Base-by-base conservation (phyloP, 768 basidiomycete species). In the Leccinum fibrillosum region DNA sequence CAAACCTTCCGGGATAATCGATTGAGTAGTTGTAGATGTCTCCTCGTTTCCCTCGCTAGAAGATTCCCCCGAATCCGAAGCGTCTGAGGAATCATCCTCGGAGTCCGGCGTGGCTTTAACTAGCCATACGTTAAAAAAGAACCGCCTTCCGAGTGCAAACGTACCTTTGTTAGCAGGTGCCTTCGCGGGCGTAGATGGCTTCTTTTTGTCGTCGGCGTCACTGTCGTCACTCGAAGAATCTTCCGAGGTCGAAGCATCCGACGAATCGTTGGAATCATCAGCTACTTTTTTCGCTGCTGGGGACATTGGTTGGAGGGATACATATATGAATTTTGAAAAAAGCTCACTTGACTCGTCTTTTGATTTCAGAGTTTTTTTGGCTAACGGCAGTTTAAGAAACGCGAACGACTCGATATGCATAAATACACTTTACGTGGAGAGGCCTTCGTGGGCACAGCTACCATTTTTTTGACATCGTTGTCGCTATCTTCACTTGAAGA, bases 1-100 rank as follows among this genome's bases (percentile, higher is more conserved):
- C 66, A 37, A 47, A 82, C 82, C 77, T 64, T 77, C 73, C 30
- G 74, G 71, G 56, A 75, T 63, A 48, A 74, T 64, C 8, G 74
- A 71, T 59, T 84, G 81, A n/a, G 73, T 78, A 83, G 86, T 17
- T 25, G 35, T 10, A 12, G 64, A 35, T 30, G 47, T 13, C 5
- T 59, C 32, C 3, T 55, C 54, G 2, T 48, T 49, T 9, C 52
- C 62, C 3, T 58, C 49, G 37, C 53, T 47, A 1, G 66, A 66
- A 1, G 65, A 61, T 21, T 47, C 42, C 9, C 57, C 56, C 12
- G 65, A 66, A 25, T 51, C 54, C 17, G 59, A 63, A 10, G 17
- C 45, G 28, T 53, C 49, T 10, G 64, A 64, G 13, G 51, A 47
- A 26, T 54, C 42, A 34, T 49, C 45, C 10, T 47, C 25, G 8